Conservation (phyloP, 805 yeast species). For the Metschnikowia arizonensis region DNA sequence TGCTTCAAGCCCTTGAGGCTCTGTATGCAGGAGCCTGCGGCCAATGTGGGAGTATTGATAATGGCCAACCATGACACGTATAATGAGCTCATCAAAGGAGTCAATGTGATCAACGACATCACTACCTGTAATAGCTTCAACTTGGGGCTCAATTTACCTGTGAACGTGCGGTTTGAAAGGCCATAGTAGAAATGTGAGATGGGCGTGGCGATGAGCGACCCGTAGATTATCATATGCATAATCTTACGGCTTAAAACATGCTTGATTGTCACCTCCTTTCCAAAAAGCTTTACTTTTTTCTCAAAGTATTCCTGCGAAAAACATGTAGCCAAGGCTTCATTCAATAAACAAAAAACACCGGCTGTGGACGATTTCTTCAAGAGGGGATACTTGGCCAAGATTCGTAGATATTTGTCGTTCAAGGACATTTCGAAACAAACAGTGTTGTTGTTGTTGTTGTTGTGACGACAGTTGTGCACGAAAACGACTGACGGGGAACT, state of each 20-base stretch:
- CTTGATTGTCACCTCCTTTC: slow-evolving; percentile 23
- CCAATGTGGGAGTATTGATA: slow-evolving; percentile 37
- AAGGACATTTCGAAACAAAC: slow-evolving; percentile 12
- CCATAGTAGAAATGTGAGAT: slow-evolving; percentile 52
- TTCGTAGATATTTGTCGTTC: slow-evolving; percentile 33
- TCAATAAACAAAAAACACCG: slow-evolving; percentile 50
- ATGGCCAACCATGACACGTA: slow-evolving; percentile 52
- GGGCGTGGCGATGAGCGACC: slow-evolving; percentile 53
- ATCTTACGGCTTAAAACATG: slow-evolving; percentile 45
- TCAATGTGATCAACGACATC: slow-evolving; percentile 48
- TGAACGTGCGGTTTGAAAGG: slow-evolving; percentile 40
- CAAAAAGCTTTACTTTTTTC: slow-evolving; percentile 12
- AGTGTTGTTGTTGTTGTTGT: neutral
- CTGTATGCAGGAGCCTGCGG: slow-evolving; percentile 8
- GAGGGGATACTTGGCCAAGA: slow-evolving; percentile 47
- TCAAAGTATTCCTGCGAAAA: slow-evolving; percentile 44
- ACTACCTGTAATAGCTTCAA: slow-evolving; percentile 48
- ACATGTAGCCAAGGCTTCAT: slow-evolving; percentile 53
- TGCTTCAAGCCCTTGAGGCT: slow-evolving; percentile 18
- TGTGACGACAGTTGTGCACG: neutral
- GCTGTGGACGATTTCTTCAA: slow-evolving; percentile 57
- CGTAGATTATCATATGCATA: slow-evolving; percentile 53
- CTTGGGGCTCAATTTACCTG: slow-evolving; percentile 34
- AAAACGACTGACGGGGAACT: neutral
- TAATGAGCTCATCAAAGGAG: slow-evolving; percentile 49